phyloP scores from a whole-genome alignment of 768 basidiomycete species.

The Calvatia gigantea region DNA sequence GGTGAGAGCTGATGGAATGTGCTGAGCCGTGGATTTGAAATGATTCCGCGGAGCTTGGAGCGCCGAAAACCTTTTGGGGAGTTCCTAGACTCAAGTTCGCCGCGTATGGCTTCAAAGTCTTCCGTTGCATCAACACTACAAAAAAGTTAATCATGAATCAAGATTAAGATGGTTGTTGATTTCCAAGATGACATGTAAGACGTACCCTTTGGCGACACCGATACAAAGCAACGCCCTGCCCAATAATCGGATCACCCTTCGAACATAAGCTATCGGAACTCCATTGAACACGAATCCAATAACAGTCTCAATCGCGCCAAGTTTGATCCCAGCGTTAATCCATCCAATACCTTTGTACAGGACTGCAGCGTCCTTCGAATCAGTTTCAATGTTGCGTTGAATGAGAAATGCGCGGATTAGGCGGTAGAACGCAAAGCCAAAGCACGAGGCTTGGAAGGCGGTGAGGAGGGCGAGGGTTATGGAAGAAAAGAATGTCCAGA shows the following conservation, averaged over 20 bases:
- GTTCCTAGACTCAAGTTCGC: slow-evolving; percentile 29
- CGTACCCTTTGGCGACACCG: slow-evolving; percentile 69
- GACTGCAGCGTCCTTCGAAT: slow-evolving; percentile 41
- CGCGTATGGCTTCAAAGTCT: slow-evolving; percentile 44
- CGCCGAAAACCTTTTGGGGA: slow-evolving; percentile 20
- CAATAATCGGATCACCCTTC: slow-evolving; percentile 56
- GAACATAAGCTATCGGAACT: slow-evolving; percentile 50
- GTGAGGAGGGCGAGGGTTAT: slow-evolving; percentile 58
- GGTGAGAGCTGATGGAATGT: slow-evolving; percentile 55
- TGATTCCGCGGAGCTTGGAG: slow-evolving; percentile 41
- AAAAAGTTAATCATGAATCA: background rate
- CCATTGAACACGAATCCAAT: slow-evolving; percentile 56
- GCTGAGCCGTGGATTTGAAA: slow-evolving; percentile 52
- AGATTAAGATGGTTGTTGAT: background rate
- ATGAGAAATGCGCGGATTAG: slow-evolving; percentile 46
- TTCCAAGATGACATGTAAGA: background rate
- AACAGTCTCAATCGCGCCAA: slow-evolving; percentile 63
- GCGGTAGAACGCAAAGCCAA: slow-evolving; percentile 57
- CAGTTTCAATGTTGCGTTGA: slow-evolving; percentile 48
- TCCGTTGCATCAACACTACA: slow-evolving; percentile 50
- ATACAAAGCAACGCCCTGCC: slow-evolving; percentile 53
- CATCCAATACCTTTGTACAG: slow-evolving; percentile 61
- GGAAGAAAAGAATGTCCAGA: slow-evolving; percentile 58
- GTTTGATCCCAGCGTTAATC: slow-evolving; percentile 56
- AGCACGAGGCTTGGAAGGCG: slow-evolving; percentile 54